Base-by-base conservation (phyloP, 2,329 filamentous ascomycete genomes). In the Xylariaceae sp. region DNA sequence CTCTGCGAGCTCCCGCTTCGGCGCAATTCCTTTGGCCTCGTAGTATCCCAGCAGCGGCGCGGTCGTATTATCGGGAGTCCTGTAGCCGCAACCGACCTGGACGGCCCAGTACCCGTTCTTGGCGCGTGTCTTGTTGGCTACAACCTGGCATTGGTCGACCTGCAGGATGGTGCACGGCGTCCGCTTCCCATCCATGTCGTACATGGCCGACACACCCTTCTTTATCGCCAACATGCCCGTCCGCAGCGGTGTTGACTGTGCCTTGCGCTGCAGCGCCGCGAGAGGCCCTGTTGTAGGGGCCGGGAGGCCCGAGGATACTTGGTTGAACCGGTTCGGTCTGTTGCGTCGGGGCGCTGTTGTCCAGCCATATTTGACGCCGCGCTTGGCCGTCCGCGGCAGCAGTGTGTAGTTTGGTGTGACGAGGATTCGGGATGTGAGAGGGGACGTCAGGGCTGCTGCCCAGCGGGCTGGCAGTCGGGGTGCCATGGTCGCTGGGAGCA, bases 191-290 rank as follows among this genome's bases (percentile, higher is more conserved):
- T 86, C 82, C 15, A 12, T 49, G 67, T 91, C 86, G 79, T 88
- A 97, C 61, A 96, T 74, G 56, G 88, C 92, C 41, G 91, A 95
- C 89, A 99, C 97, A 71, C 94, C 94, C 75, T 92, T 92, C 76
- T 99, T 99, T 69, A 86, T 80, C 12, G 88, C 91, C 44, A 99
- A 79, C 8, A 89, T 85, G 29, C 94, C 94, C 2, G 91, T 86
- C 26, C 94, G 87, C 40, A 84, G 65, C 1, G 83, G 83, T 13
- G 83, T 81, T 15, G 81, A 83, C 60, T 74, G 75, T 61, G 76
- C 79, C 63, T 76, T 79, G 45, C 83, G 80, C 71, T 74, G 72
- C 55, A 86, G 77, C 6, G 83, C 83, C 9, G 83, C 83, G 1
- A 80, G 80, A 1, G 81, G 81, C 0, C 82, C 81, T 7, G 79